Evolutionary conservation across 257 asterid genomes (phyloP), one percentile per base, ranked within the genome.

Genomic region (Solanum medicagineum): DNA sequence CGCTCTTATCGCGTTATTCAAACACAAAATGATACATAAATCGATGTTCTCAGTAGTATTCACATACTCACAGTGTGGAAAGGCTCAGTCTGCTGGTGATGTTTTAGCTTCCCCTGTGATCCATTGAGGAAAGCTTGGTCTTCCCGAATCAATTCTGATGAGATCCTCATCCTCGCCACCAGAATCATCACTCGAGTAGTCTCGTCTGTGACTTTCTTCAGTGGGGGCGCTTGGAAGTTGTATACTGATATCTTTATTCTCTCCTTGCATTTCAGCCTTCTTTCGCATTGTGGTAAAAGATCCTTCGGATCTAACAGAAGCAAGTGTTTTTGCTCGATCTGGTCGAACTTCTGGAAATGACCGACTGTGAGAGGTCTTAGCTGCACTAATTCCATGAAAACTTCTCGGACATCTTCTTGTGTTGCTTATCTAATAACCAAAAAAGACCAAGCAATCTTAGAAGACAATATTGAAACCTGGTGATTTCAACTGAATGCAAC

Each of bases 91-190:
- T 70, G 29, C 54, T 29, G 53, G 26, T 10, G 63, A 53, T 79
- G 83, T 53, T 79, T 53, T 79, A 15, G 53, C 65, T 26, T 79
- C 83, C 16, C 26, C 83, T 54, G 83, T 29, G 63, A 79, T 51
- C 83, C 49, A 79, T 26, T 79, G 83, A 26, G 65, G 83, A 53
- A 53, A 79, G 29, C 65, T 79, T 5, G 83, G 49, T 79, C 98
- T 97, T 10, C 93, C 97, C 2, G 98, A 91, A 84, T 95, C 97
- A 75, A 97, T 95, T 86, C 97, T 92, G 12, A 97, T 70, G 7
- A 97, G 86, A 68, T 91, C 94, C 53, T 95, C 98, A 36, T 95
- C 98, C 90, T 96, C 98, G 22, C 89, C 84, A 55, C 96, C 98
- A 29, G 99, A 96, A 66, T 97, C 99, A 83, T 94, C 98, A 71